Evolutionary conservation across 768 basidiomycete species (phyloP).

Genomic region (Cystofilobasidium capitatum): DNA sequence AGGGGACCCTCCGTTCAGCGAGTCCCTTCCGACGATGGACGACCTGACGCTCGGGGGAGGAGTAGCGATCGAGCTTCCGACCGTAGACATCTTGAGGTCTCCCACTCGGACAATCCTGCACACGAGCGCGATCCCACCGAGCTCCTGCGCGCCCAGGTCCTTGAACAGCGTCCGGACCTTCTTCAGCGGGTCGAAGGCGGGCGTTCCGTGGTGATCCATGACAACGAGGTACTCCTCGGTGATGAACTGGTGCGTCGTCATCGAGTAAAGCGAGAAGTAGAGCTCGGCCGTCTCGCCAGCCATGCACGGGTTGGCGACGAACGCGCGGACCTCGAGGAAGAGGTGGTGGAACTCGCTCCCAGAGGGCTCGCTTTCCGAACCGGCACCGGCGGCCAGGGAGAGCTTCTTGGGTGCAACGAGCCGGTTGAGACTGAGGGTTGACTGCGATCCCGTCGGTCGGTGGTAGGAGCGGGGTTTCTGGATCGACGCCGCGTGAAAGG

Average conservation of each 20-base stretch:
- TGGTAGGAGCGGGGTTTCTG: not conserved
- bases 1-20: too few relatives aligned
- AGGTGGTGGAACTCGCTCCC: constrained; percentile 72
- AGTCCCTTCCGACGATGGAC: too few relatives aligned
- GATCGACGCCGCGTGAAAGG: not conserved
- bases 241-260: constrained; percentile 63
- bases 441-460: not conserved
- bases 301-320: constrained; percentile 78
- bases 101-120: constrained; percentile 86
- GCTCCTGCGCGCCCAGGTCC: constrained; percentile 75
- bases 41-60: constrained; percentile 1
- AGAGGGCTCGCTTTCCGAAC: constrained; percentile 26
- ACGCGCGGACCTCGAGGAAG: constrained; percentile 80
- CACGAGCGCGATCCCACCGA: constrained; percentile 76
- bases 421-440: not conserved
- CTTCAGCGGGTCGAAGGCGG: constrained; percentile 42
- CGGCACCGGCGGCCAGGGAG: too few relatives aligned
- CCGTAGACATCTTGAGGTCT: constrained; percentile 54
- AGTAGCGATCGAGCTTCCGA: not conserved
- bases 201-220: constrained; percentile 81
- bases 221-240: constrained; percentile 87
- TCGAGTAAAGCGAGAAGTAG: constrained; percentile 85
- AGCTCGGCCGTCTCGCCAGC: constrained; percentile 90
- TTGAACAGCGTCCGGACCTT: constrained; percentile 78
- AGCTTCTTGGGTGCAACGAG: not conserved